phyloP scores from a whole-genome alignment of 176 grass and related monocot species.

The Triticum monococcum region DNA sequence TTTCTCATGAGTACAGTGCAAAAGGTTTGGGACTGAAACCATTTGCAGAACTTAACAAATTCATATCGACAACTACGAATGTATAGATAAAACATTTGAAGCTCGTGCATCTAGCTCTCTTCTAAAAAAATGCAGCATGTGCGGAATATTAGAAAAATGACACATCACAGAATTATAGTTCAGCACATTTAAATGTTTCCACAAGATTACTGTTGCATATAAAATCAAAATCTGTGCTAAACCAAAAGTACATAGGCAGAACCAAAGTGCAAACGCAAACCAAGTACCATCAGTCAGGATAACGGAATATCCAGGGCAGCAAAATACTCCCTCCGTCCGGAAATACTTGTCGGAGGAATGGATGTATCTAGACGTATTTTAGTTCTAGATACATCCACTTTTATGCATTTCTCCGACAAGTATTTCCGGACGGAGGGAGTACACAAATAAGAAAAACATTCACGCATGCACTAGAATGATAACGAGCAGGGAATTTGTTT shows the following conservation, averaged over 20 bases:
- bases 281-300: neutral
- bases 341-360: no score
- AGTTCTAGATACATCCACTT: no score
- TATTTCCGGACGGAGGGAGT: no score
- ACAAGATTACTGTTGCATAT: neutral
- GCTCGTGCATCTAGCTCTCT: neutral
- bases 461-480: neutral
- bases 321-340: no score
- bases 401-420: no score
- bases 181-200: neutral
- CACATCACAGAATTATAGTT: neutral
- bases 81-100: neutral
- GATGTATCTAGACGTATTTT: no score
- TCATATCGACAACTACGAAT: constrained; percentile 1
- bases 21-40: neutral
- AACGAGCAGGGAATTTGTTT: neutral
- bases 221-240: neutral
- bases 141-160: neutral
- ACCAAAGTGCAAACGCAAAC: neutral
- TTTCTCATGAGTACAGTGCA: neutral
- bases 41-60: neutral
- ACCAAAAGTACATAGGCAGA: neutral
- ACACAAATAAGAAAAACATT: neutral
- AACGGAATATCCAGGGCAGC: neutral
- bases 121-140: neutral